Evolutionary conservation across 352 stramenopile genomes (phyloP).

Genomic region (Pythium brachiatum): DNA sequence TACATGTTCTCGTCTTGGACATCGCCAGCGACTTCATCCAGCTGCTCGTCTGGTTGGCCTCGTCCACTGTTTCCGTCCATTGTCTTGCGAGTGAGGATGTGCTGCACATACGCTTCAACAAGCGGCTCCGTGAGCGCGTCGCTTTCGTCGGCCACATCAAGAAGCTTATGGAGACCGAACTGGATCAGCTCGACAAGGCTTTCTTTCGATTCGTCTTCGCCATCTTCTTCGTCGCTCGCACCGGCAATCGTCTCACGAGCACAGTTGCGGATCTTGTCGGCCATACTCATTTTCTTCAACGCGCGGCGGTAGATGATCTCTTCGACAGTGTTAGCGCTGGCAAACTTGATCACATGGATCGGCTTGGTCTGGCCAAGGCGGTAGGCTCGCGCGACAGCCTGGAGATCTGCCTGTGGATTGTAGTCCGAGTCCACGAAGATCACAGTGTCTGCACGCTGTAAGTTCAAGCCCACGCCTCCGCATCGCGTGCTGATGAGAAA

Average conservation of each 20-base stretch:
- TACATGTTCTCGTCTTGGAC: conserved; percentile 82
- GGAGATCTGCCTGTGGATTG: conserved; percentile 71
- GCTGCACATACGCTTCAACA: conserved; percentile 58
- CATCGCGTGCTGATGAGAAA: conserved; percentile 79
- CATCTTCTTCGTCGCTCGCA: conserved; percentile 31
- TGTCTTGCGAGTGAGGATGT: conserved; percentile 38
- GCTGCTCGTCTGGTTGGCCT: conserved; percentile 32
- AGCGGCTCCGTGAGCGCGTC: conserved; percentile 44
- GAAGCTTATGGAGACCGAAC: conserved; percentile 69
- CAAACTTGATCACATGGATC: conserved; percentile 79
- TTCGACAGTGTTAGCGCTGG: conserved; percentile 72
- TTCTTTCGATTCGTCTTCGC: conserved; percentile 37
- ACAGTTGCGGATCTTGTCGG: conserved; percentile 64
- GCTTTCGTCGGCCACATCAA: conserved; percentile 38
- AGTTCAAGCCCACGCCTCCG: conserved; percentile 65
- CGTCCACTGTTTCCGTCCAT: conserved; percentile 21
- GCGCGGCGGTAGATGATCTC: conserved; percentile 76
- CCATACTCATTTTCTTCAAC: conserved; percentile 71
- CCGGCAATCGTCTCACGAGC: conserved; percentile 31
- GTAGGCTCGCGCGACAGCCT: conserved; percentile 69
- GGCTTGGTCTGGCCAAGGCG: conserved; percentile 70
- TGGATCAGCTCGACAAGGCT: conserved; percentile 69
- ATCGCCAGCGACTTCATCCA: conserved; percentile 54
- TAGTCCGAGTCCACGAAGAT: conserved; percentile 82
- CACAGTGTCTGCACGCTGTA: conserved; percentile 80